phyloP scores from a whole-genome alignment of 2,329 filamentous ascomycete species.

The Hawksworthiomyces lignivorus region DNA sequence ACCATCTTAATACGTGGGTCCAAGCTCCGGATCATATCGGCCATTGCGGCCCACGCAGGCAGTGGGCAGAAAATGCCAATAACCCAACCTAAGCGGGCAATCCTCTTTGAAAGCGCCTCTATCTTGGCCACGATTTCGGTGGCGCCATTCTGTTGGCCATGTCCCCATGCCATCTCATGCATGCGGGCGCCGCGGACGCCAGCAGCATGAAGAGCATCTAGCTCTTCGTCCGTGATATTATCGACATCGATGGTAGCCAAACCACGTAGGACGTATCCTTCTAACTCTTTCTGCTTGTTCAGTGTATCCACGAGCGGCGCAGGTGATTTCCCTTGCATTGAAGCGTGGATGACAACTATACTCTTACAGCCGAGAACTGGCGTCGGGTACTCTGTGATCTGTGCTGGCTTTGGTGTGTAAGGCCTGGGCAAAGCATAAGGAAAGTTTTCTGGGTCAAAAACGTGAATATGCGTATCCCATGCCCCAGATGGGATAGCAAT shows the following conservation, averaged over 20 bases:
- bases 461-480: slow-evolving; percentile 9
- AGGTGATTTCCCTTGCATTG: slow-evolving; percentile 18
- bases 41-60: slow-evolving; percentile 17
- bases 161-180: slow-evolving; percentile 18
- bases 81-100: slow-evolving; percentile 17
- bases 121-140: slow-evolving; percentile 13
- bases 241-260: slow-evolving; percentile 10
- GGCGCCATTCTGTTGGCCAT: slow-evolving; percentile 14
- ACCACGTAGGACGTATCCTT: slow-evolving; percentile 3
- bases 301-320: slow-evolving; percentile 17
- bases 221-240: slow-evolving; percentile 14
- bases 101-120: slow-evolving; percentile 9
- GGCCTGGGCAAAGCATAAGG: slow-evolving; percentile 15
- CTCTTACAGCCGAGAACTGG: slow-evolving; percentile 15
- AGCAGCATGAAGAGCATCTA: slow-evolving; percentile 17
- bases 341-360: slow-evolving; percentile 19
- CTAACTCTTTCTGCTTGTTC: background rate
- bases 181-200: slow-evolving; percentile 19
- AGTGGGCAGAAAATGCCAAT: slow-evolving; percentile 17
- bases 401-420: slow-evolving; percentile 18
- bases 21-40: slow-evolving; percentile 15
- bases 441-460: slow-evolving; percentile 5
- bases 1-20: slow-evolving; percentile 18
- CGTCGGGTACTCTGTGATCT: slow-evolving; percentile 17
- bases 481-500: background rate